Conservation (phyloP, 177 flowering plant species). For the Vitis hybrid region DNA sequence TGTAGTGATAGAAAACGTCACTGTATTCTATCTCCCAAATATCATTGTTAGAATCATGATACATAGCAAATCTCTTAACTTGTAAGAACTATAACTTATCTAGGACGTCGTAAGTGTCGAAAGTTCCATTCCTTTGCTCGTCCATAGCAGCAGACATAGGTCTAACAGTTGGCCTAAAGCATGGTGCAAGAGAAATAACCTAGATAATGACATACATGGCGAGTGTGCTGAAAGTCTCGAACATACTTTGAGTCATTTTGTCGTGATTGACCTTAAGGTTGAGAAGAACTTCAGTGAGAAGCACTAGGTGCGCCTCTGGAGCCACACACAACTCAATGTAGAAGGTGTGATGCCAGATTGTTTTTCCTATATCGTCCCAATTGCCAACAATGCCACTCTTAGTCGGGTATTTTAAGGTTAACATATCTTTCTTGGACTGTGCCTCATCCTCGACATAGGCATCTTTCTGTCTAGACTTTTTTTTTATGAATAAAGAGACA, state of each 20-base stretch:
- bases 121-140: no score
- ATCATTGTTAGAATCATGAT: no score
- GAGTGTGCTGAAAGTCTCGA: slow-evolving; percentile 74
- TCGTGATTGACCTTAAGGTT: slow-evolving; percentile 80
- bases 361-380: slow-evolving; percentile 86
- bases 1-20: no score
- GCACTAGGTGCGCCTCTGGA: slow-evolving; percentile 78
- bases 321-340: slow-evolving; percentile 80
- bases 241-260: slow-evolving; percentile 81
- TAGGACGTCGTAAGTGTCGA: no score
- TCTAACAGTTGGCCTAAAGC: no score
- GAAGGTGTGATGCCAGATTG: slow-evolving; percentile 70
- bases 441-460: slow-evolving; percentile 80
- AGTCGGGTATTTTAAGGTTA: slow-evolving; percentile 69
- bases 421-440: slow-evolving; percentile 75
- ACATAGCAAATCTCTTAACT: no score
- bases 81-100: no score
- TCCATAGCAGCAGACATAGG: no score
- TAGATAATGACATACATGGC: slow-evolving; percentile 81
- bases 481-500: no score
- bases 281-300: slow-evolving; percentile 77
- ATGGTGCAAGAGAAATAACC: slow-evolving; percentile 59
- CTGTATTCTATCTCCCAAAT: no score
- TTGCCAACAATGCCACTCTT: slow-evolving; percentile 81
- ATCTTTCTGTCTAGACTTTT: slow-evolving; percentile 47